A percentile compares a stretch with the other conserved stretches of the same genome.
phyloP scores from a whole-genome alignment of 306 rosid species.

The Hippophae tibetana region DNA sequence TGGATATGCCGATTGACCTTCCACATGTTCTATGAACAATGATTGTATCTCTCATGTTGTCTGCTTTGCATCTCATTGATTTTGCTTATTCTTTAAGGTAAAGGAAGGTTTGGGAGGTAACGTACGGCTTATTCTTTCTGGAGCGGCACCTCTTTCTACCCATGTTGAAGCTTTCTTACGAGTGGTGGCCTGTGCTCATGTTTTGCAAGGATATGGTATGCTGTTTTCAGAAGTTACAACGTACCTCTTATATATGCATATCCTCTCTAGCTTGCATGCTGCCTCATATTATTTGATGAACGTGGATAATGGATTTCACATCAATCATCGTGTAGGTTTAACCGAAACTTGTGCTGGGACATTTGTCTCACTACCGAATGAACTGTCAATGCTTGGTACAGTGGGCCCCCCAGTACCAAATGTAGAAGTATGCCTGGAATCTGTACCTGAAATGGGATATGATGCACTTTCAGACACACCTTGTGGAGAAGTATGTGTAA shows the following conservation, averaged over 20 bases:
- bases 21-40: conserved; percentile 4
- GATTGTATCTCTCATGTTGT: background rate
- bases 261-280: conserved; percentile 1
- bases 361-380: conserved; percentile 83
- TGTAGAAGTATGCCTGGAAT: conserved; percentile 81
- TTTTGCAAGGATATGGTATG: conserved; percentile 95
- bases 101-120: conserved; percentile 89
- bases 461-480: conserved; percentile 66
- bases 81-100: conserved; percentile 44
- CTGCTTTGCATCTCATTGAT: conserved; percentile 21
- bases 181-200: conserved; percentile 86
- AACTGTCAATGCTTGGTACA: conserved; percentile 71
- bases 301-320: conserved; percentile 14
- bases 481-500: conserved; percentile 81
- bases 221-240: conserved; percentile 7
- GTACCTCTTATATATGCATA: background rate
- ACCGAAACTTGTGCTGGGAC: conserved; percentile 97
- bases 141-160: conserved; percentile 84
- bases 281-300: background rate
- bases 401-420: conserved; percentile 99
- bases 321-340: conserved; percentile 50
- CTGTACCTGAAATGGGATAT: conserved; percentile 96
- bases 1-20: conserved; percentile 4
- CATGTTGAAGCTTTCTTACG: conserved; percentile 76
- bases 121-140: conserved; percentile 82